Percentiles rank a stretch among this genome's conserved stretches.
Evolutionary conservation across 2,329 filamentous ascomycete species (phyloP).

Genomic region (Calonectria hongkongensis): DNA sequence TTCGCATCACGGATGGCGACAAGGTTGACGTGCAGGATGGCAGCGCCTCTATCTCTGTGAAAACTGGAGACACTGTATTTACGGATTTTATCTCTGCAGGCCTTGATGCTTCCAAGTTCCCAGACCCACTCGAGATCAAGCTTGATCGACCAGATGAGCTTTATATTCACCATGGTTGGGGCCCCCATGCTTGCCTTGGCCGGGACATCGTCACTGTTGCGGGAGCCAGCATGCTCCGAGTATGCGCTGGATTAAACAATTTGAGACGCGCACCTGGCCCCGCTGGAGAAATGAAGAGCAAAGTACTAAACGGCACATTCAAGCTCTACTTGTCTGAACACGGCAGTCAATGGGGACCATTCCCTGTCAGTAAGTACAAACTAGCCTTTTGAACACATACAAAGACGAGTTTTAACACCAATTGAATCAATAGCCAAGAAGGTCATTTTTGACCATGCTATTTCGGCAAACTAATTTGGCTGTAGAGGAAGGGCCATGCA

Average conservation of each 20-base stretch:
- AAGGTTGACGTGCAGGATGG: background rate
- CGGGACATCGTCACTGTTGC: background rate
- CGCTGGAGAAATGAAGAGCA: conserved; percentile 15
- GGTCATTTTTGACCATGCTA: conserved; percentile 9
- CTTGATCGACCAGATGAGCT: conserved; percentile 5
- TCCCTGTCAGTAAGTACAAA: background rate
- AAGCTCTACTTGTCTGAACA: background rate
- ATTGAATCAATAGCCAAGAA: background rate
- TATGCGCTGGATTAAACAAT: conserved; percentile 5
- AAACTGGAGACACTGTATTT: background rate
- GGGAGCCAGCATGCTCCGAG: conserved; percentile 6
- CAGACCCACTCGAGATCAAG: background rate
- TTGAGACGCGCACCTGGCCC: conserved; percentile 1
- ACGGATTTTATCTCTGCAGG: conserved; percentile 3
- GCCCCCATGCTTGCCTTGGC: conserved; percentile 9
- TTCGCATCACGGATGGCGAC: background rate
- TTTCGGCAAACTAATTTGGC: no score
- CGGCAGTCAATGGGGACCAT: conserved; percentile 1
- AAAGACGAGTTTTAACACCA: background rate
- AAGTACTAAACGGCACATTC: background rate
- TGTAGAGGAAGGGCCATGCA: no score
- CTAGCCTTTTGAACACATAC: no score
- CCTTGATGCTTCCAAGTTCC: conserved; percentile 4
- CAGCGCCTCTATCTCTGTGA: background rate
- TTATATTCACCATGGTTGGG: conserved; percentile 10